phyloP scores from a whole-genome alignment of 2,329 filamentous ascomycete genomes.

The Pezizomycotina sp. region DNA sequence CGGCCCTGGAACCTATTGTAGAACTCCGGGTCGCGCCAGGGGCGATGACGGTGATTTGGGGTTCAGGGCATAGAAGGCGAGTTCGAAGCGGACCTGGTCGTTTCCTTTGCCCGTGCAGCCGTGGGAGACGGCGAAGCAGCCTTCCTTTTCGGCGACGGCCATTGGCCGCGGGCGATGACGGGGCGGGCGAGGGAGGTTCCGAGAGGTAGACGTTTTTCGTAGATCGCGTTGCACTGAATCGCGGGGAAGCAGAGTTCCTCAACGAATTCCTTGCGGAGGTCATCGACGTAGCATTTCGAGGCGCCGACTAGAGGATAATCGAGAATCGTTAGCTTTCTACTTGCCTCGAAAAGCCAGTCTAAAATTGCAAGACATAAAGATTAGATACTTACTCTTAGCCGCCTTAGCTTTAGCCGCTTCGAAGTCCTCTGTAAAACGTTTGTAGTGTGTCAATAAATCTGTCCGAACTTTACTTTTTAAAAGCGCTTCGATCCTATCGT shows the following conservation, averaged over 20 bases:
- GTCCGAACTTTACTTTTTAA: not conserved
- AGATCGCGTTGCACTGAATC: conserved; percentile 56
- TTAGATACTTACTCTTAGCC: conserved; percentile 29
- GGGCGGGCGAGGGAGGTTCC: conserved; percentile 50
- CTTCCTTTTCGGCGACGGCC: conserved; percentile 45
- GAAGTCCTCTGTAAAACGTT: conserved; percentile 43
- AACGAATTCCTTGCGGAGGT: conserved; percentile 60
- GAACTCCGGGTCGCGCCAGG: conserved; percentile 58
- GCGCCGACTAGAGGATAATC: conserved; percentile 22
- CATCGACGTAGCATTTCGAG: conserved; percentile 34
- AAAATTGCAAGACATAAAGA: too few species aligned
- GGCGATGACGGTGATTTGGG: conserved; percentile 56
- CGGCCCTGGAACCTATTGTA: conserved; percentile 55
- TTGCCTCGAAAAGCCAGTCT: too few species aligned
- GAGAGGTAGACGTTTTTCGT: conserved; percentile 49
- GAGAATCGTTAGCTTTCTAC: too few species aligned
- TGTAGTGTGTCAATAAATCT: conserved; percentile 18
- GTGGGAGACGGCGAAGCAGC: conserved; percentile 38
- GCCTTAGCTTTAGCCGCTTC: conserved; percentile 58
- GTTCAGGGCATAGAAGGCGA: conserved; percentile 45
- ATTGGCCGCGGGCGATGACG: conserved; percentile 54
- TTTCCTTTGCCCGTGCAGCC: conserved; percentile 50
- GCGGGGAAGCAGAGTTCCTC: conserved; percentile 67
- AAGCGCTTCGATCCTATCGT: conserved; percentile 18
- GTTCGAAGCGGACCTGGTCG: conserved; percentile 50